Conservation (phyloP, 78 protist species). For the Fonticula alba region DNA sequence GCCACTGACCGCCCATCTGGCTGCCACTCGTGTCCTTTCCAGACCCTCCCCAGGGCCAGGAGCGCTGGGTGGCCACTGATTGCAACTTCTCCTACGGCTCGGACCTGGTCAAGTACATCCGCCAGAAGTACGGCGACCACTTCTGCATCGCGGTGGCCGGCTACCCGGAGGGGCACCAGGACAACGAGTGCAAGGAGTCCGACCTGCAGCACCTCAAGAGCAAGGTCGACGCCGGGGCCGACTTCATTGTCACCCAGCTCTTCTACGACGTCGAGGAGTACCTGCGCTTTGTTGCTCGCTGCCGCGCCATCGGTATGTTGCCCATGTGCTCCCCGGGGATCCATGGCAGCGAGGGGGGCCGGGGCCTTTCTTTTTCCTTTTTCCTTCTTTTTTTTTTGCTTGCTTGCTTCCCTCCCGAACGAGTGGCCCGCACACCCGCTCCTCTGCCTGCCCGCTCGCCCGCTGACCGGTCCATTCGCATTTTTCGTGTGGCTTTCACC, state of each 20-base stretch:
- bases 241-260: conserved; percentile 78
- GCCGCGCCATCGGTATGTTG: conserved; percentile 32
- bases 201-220: conserved; percentile 44
- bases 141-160: conserved; percentile 76
- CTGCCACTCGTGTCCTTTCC: not conserved
- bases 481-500: not conserved
- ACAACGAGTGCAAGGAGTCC: conserved; percentile 18
- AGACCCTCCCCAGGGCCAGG: conserved; percentile 70
- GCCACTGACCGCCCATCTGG: not conserved
- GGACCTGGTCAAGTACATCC: conserved; percentile 65
- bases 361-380: not conserved
- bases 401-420: no score
- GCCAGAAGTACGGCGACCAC: conserved; percentile 64
- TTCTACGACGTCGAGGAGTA: conserved; percentile 66
- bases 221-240: conserved; percentile 91
- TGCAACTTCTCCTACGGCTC: conserved; percentile 60
- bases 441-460: no score
- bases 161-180: conserved; percentile 80
- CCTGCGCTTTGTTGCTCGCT: conserved; percentile 23
- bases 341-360: no score
- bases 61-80: conserved; percentile 40
- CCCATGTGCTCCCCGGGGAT: not conserved
- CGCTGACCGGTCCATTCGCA: no score
- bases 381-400: not conserved
- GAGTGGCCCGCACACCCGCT: no score